Conservation (phyloP, 2,329 filamentous ascomycete species). For the Fusarium dimerum region DNA sequence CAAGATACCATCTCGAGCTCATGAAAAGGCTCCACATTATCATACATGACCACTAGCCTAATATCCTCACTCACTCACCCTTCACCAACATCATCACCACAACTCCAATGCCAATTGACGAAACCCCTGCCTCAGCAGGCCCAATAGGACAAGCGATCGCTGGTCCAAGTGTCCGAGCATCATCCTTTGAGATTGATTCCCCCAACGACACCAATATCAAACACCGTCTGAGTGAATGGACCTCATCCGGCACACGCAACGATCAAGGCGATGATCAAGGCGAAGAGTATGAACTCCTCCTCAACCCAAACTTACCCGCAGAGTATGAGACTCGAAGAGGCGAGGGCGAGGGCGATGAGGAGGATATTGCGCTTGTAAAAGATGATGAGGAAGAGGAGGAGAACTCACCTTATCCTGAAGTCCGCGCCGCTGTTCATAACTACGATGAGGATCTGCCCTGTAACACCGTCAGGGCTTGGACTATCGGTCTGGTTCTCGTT, state of each 20-base stretch:
- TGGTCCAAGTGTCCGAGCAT: slow-evolving; percentile 30
- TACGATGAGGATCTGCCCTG: slow-evolving; percentile 66
- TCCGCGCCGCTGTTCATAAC: slow-evolving; percentile 63
- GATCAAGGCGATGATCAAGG: slow-evolving; percentile 47
- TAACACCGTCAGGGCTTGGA: slow-evolving; percentile 67
- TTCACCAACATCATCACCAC: not conserved
- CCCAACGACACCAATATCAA: slow-evolving; percentile 26
- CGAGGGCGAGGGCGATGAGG: slow-evolving; percentile 11
- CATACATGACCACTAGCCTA: not conserved
- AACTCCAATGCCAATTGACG: not conserved
- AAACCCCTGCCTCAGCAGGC: slow-evolving; percentile 14
- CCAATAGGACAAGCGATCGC: slow-evolving; percentile 25
- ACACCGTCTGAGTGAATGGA: slow-evolving; percentile 43
- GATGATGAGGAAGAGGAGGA: slow-evolving; percentile 41
- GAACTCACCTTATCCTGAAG: slow-evolving; percentile 65
- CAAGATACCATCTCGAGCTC: too few relatives aligned
- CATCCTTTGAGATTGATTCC: slow-evolving; percentile 28
- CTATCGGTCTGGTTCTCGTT: slow-evolving; percentile 59
- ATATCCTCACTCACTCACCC: not conserved
- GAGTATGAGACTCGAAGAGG: slow-evolving; percentile 41
- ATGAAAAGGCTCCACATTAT: not conserved
- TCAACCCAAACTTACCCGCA: slow-evolving; percentile 53
- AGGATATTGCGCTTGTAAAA: slow-evolving; percentile 26
- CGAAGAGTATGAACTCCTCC: slow-evolving; percentile 57
- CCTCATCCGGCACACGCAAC: slow-evolving; percentile 39